Evolutionary conservation across 352 stramenopile species (phyloP), one percentile per base, ranked within the genome.

Genomic region (Thraustochytrium sp.): DNA sequence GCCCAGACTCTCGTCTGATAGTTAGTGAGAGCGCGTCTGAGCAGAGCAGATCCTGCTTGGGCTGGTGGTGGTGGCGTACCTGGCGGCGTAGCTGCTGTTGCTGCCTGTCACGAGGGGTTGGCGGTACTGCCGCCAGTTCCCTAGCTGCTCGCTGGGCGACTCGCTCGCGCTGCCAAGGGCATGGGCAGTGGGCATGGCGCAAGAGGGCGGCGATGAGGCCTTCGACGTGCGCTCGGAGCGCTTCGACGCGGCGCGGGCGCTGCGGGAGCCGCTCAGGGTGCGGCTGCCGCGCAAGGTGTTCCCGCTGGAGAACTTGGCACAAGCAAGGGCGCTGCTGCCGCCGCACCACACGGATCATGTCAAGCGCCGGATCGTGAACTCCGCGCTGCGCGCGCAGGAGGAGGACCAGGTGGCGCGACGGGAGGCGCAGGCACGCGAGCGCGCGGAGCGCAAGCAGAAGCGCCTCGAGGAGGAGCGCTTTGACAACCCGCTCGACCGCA

Each of bases 161-260:
- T n/a, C n/a, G n/a, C n/a, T n/a, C n/a, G n/a, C n/a, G n/a, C 18
- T 23, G 48, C 16, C 48, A 55, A 55, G 18, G n/a, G 48, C n/a
- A n/a, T n/a, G 18, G 48, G 2, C 40, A 49, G 46, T 9, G 36
- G 46, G 40, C 11, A 13, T 9, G 26, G 31, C 59, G 34, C 11
- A n/a, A 26, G 36, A 72, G 16, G 2, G 1, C 9, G 59, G 46
- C n/a, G 65, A 68, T 18, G 3, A 3, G 18, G 11, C 4, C 9
- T 77, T 77, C 23, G 65, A 77, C 46, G 46, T 77, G 13, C 65
- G 65, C 8, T 77, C 65, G 0, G 40, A 54, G 46, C 34, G 26
- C 11, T 77, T 77, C 34, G 65, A 77, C 23, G 65, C 65, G 8
- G 31, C 13, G 46, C 31, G n/a, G 8, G 65, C 65, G n/a, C 49